Percentiles rank a stretch among this genome's conserved stretches.
Evolutionary conservation across 495 filamentous ascomycete genomes (phyloP).

Genomic region (Pseudomonodictys pantanalensis): DNA sequence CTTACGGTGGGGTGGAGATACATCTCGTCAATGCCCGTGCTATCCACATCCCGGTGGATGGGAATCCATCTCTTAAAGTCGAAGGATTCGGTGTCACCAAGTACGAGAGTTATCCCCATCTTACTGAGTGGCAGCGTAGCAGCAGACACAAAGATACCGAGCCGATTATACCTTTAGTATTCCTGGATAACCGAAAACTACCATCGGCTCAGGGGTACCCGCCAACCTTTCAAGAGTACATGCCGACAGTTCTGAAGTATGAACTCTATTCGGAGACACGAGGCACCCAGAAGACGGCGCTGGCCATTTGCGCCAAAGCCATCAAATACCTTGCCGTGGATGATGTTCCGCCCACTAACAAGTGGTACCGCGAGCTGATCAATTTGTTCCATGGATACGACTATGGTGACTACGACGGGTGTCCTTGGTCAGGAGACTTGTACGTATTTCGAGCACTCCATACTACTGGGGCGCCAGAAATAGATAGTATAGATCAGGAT

Average conservation of each 20-base stretch:
- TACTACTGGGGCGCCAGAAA: too few relatives aligned
- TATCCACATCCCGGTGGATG: background rate
- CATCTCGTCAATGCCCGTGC: background rate
- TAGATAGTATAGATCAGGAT: too few relatives aligned
- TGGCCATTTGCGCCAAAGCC: background rate
- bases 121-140: background rate
- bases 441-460: background rate
- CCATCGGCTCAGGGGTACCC: too few relatives aligned
- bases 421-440: background rate
- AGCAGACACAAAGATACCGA: too few relatives aligned
- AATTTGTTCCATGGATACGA: background rate
- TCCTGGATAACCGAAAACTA: too few relatives aligned
- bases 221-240: too few relatives aligned
- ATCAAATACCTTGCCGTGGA: background rate
- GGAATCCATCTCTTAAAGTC: background rate
- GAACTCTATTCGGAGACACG: too few relatives aligned
- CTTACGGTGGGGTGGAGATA: background rate
- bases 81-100: background rate
- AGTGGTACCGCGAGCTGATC: background rate
- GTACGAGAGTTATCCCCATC: background rate
- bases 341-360: too few relatives aligned
- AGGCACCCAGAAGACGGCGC: background rate
- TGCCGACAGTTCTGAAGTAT: too few relatives aligned
- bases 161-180: too few relatives aligned
- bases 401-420: background rate